Conservation (phyloP, 495 filamentous ascomycete species). For the Penicillium parvum region DNA sequence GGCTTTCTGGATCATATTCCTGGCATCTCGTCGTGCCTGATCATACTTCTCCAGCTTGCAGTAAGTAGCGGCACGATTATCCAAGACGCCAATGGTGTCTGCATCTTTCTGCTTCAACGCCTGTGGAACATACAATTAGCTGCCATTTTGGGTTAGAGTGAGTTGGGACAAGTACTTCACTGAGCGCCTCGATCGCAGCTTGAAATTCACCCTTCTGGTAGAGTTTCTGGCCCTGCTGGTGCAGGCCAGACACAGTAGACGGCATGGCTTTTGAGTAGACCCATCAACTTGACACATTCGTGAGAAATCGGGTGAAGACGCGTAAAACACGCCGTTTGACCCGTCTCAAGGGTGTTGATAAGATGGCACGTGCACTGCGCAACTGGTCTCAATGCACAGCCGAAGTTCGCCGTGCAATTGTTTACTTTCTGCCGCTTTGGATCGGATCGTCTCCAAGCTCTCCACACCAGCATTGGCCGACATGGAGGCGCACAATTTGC, state of each 20-base stretch:
- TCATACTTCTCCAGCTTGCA: constrained; percentile 53
- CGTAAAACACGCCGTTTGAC: too few relatives aligned
- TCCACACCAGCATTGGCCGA: constrained; percentile 17
- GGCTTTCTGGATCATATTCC: constrained; percentile 52
- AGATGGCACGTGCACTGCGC: constrained; percentile 18
- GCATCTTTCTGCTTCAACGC: constrained; percentile 29
- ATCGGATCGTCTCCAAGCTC: constrained; percentile 11
- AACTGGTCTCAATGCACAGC: constrained; percentile 8
- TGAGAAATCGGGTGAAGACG: background rate
- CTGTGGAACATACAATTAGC: constrained; percentile 20
- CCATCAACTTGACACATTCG: background rate
- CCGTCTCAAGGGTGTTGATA: background rate
- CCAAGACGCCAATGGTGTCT: constrained; percentile 43
- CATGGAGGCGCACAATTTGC: constrained; percentile 78
- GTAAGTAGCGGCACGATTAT: constrained; percentile 58
- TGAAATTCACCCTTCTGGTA: constrained; percentile 39
- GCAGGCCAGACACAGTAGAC: constrained; percentile 11
- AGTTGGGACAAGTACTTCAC: constrained; percentile 28
- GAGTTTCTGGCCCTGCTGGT: constrained; percentile 37
- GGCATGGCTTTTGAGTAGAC: background rate
- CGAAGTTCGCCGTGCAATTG: constrained; percentile 28
- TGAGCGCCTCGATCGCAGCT: constrained; percentile 40
- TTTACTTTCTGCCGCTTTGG: constrained; percentile 47
- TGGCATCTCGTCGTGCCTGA: constrained; percentile 55
- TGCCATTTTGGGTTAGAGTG: constrained; percentile 15